These are phyloP conservation scores for Sorghum bicolor DNA, from an alignment of 176 grass and related monocot genomes.

Conservation along the genomic window Sorghum_bicolor_NCBIv3 NC_012875.2:43556001-43556500, in stretches of 20 bases:
- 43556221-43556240: neutral
- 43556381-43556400: neutral
- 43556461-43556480: neutral
- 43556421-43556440: neutral
- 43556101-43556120: neutral
- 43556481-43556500: neutral
- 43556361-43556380: neutral
- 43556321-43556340: neutral
- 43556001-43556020: constrained; percentile 2
- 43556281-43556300: neutral
- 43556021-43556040: neutral
- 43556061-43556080: neutral
- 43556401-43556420: neutral
- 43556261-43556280: neutral
- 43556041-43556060: neutral
- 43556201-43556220: neutral
- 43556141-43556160: neutral
- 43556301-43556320: neutral
- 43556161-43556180: neutral
- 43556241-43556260: neutral
- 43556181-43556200: neutral
- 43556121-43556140: neutral
- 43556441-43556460: neutral
- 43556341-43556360: constrained; percentile 11
- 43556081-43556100: neutral